Percentiles rank a stretch among this genome's conserved stretches.
Conservation (phyloP, 495 filamentous ascomycete genomes). For the Penicillium canescens region DNA sequence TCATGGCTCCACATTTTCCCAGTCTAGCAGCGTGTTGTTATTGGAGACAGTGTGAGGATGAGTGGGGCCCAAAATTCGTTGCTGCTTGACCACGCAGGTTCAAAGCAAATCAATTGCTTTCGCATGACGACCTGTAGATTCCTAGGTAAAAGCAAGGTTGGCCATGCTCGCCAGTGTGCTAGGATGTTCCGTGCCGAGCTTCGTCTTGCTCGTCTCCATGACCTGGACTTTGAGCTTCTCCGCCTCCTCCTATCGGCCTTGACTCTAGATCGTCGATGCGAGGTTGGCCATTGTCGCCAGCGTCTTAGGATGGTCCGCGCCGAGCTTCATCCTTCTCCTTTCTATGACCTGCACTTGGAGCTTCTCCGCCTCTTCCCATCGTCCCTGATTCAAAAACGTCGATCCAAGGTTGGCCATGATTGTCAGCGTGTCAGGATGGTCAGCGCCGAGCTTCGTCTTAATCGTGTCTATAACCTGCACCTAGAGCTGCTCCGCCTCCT, state of each 20-base stretch:
- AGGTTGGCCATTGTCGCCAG: too few species aligned
- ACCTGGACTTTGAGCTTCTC: background rate
- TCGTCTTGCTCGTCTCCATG: background rate
- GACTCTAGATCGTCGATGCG: background rate
- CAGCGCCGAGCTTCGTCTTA: too few species aligned
- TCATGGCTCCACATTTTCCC: slow-evolving; percentile 1
- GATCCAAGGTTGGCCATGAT: too few species aligned
- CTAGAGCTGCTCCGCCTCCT: too few species aligned
- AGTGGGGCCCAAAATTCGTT: slow-evolving; percentile 1
- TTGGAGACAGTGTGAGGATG: slow-evolving; percentile 1
- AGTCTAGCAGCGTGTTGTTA: background rate
- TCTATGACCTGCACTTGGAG: too few species aligned
- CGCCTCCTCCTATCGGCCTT: slow-evolving; percentile 1
- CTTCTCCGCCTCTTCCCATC: too few species aligned
- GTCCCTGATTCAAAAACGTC: too few species aligned
- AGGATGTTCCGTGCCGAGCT: slow-evolving; percentile 6
- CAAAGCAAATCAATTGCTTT: slow-evolving; percentile 9
- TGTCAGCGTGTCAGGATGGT: too few species aligned
- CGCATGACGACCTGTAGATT: slow-evolving; percentile 3
- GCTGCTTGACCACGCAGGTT: slow-evolving; percentile 5
- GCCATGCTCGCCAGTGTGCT: slow-evolving; percentile 3
- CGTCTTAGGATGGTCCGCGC: too few species aligned
- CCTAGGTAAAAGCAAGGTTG: slow-evolving; percentile 7
- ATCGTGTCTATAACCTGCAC: too few species aligned
- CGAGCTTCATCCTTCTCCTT: too few species aligned